Percentiles rank a stretch among this genome's conserved stretches.
phyloP scores from a whole-genome alignment of 345 rosid genomes.

The Boechera stricta region DNA sequence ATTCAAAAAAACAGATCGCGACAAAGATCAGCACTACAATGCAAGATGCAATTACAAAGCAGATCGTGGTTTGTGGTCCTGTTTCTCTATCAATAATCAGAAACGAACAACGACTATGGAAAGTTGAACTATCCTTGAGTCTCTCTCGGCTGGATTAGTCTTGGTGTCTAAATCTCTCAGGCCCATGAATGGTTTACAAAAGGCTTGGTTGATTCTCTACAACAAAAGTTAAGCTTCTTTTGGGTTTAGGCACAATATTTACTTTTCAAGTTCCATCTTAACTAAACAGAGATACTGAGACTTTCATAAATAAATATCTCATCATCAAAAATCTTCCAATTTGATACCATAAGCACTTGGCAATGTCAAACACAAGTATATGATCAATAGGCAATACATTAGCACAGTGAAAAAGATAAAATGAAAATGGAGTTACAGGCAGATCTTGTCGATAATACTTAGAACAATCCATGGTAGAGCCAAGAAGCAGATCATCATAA shows the following conservation, averaged over 20 bases:
- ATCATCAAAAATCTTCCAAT: constrained; percentile 10
- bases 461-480: background rate
- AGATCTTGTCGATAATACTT: constrained; percentile 5
- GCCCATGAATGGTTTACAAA: constrained; percentile 37
- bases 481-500: constrained; percentile 14
- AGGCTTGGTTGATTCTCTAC: constrained; percentile 13
- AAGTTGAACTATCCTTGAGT: background rate
- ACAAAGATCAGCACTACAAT: constrained; percentile 39
- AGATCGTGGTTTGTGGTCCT: constrained; percentile 38
- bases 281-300: constrained; percentile 12
- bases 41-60: background rate
- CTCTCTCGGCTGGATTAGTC: constrained; percentile 1
- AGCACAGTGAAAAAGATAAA: background rate
- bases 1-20: constrained; percentile 23
- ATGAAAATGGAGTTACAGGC: background rate
- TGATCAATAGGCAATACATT: constrained; percentile 15
- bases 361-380: constrained; percentile 18
- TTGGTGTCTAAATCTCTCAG: constrained; percentile 23
- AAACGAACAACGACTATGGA: constrained; percentile 32
- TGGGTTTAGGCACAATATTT: constrained; percentile 33
- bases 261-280: background rate
- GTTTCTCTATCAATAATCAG: constrained; percentile 31
- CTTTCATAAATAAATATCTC: constrained; percentile 12
- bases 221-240: constrained; percentile 19
- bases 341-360: constrained; percentile 24